A percentile compares a stretch with the other conserved stretches of the same genome.
These are phyloP conservation scores for Halophytophthora polymorphica DNA, from an alignment of 352 stramenopile species.

Conservation along the genomic window DNA sequence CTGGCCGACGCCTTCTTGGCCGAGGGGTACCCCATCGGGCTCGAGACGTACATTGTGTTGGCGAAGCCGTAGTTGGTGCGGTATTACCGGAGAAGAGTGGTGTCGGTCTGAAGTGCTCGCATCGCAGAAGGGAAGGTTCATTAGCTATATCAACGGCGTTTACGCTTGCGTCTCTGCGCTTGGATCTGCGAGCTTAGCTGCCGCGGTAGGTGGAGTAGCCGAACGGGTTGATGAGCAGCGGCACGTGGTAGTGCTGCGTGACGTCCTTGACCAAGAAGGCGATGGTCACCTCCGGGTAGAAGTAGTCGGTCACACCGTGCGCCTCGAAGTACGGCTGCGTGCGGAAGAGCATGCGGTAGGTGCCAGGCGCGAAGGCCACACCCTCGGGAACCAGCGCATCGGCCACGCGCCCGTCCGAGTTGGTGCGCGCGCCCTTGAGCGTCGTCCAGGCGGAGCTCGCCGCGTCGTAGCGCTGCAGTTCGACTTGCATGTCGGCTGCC, in stretches of 20 bases:
- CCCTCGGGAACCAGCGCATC: constrained; percentile 45
- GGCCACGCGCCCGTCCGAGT: constrained; percentile 69
- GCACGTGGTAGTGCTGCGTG: constrained; percentile 86
- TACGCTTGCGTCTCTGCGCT: no score
- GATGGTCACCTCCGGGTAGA: constrained; percentile 86
- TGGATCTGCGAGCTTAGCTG: constrained; percentile 35
- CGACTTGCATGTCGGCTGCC: constrained; percentile 62
- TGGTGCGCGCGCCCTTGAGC: constrained; percentile 51
- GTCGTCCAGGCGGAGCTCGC: constrained; percentile 27
- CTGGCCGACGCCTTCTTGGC: constrained; percentile 46
- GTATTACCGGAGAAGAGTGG: no score
- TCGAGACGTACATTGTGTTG: constrained; percentile 56
- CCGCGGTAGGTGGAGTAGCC: constrained; percentile 89
- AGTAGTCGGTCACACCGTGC: constrained; percentile 63
- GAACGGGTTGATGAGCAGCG: constrained; percentile 87
- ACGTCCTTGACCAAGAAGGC: constrained; percentile 73
- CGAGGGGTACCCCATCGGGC: constrained; percentile 43
- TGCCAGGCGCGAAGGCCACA: constrained; percentile 36
- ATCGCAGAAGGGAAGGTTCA: no score
- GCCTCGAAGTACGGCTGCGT: constrained; percentile 78
- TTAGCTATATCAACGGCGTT: no score
- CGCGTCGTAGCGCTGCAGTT: constrained; percentile 49
- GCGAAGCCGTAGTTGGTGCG: constrained; percentile 35
- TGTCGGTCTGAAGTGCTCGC: no score
- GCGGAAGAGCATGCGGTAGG: constrained; percentile 83